Evolutionary conservation across 1,139 yeast species (phyloP).

Genomic region (Magnusiomyces paraingens): DNA sequence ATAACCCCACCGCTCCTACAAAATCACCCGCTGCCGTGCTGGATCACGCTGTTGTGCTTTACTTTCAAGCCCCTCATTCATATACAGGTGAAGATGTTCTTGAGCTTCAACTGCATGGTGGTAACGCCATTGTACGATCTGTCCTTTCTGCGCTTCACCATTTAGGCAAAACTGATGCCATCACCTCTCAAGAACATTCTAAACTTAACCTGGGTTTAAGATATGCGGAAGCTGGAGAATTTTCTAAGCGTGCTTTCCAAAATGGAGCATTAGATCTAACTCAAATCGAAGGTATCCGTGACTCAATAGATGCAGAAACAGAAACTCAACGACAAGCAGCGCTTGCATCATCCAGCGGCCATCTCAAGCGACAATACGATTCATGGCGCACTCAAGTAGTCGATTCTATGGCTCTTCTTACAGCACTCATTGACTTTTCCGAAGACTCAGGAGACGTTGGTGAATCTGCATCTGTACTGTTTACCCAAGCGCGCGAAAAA

Average conservation of each 20-base stretch:
- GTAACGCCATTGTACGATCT: constrained; percentile 72
- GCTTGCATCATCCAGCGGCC: constrained; percentile 64
- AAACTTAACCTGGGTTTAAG: constrained; percentile 38
- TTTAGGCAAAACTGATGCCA: neutral
- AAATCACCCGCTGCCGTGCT: constrained; percentile 37
- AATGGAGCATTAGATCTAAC: constrained; percentile 68
- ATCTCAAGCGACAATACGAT: constrained; percentile 47
- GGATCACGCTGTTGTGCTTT: constrained; percentile 72
- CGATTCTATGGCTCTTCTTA: constrained; percentile 60
- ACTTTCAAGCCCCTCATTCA: constrained; percentile 68
- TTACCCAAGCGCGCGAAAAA: constrained; percentile 44
- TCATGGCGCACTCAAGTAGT: constrained; percentile 66
- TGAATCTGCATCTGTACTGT: constrained; percentile 39
- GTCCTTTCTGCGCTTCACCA: constrained; percentile 46
- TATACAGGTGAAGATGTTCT: constrained; percentile 90
- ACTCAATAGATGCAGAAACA: constrained; percentile 89
- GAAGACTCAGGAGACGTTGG: constrained; percentile 82
- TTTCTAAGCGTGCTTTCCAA: constrained; percentile 72
- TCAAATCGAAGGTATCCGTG: constrained; percentile 84
- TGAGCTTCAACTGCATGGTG: constrained; percentile 91
- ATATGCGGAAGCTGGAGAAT: constrained; percentile 91
- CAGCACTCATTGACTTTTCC: constrained; percentile 82
- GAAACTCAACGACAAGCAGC: constrained; percentile 80
- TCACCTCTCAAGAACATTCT: constrained; percentile 13
- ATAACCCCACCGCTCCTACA: constrained; percentile 30